A percentile compares a stretch with the other conserved stretches of the same genome.
Conservation (phyloP, 2,329 filamentous ascomycete genomes). For the Aspergillus neotritici region DNA sequence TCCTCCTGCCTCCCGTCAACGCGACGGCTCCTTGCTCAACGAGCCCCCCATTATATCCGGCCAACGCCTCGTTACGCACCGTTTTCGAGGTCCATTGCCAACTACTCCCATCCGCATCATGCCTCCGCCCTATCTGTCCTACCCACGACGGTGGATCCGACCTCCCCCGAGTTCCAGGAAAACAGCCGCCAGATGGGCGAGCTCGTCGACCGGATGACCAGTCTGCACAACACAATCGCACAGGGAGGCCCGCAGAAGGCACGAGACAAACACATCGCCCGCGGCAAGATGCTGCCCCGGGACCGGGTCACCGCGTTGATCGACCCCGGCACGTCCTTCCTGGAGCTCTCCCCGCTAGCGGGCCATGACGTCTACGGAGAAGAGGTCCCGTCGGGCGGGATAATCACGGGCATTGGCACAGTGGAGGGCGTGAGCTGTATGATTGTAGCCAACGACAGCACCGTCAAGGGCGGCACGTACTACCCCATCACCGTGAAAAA, state of each 20-base stretch:
- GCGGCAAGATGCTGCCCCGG: constrained; percentile 90
- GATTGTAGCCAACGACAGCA: constrained; percentile 93
- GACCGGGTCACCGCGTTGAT: constrained; percentile 83
- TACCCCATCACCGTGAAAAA: constrained; percentile 98
- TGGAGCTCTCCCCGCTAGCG: constrained; percentile 90
- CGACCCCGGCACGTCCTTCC: constrained; percentile 81
- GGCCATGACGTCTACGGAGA: constrained; percentile 83
- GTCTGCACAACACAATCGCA: constrained; percentile 65
- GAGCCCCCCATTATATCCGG: neutral
- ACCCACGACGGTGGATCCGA: constrained; percentile 68
- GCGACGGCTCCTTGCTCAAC: constrained; percentile 18
- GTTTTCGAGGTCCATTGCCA: constrained; percentile 53
- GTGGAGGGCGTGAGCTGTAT: constrained; percentile 89
- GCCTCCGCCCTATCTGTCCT: constrained; percentile 76
- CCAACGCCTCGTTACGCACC: constrained; percentile 7
- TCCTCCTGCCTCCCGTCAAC: constrained; percentile 15
- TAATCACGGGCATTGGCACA: constrained; percentile 85
- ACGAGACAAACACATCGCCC: constrained; percentile 74
- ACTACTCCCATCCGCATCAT: constrained; percentile 74
- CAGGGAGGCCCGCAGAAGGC: constrained; percentile 76
- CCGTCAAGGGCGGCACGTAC: constrained; percentile 95
- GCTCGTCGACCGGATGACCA: constrained; percentile 62
- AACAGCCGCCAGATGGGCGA: constrained; percentile 74
- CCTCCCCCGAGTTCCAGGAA: constrained; percentile 71
- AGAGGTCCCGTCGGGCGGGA: constrained; percentile 81